A percentile compares a stretch with the other conserved stretches of the same genome.
Conservation (phyloP, 495 filamentous ascomycete genomes). For the Hypoxylon intermedium region DNA sequence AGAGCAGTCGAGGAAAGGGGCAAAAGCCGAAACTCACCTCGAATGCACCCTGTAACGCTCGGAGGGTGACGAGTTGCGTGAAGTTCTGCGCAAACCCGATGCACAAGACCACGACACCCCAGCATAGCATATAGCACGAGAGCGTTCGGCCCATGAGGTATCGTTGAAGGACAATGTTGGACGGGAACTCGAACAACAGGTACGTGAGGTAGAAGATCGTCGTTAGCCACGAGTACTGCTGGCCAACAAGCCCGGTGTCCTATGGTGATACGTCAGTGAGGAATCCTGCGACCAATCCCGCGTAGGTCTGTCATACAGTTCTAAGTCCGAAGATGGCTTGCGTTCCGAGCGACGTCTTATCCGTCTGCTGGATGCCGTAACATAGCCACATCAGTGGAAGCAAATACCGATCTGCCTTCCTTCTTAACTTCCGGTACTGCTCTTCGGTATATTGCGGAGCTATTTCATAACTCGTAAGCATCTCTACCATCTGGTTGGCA, state of each 20-base stretch:
- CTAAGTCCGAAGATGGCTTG: conserved; percentile 42
- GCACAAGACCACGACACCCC: conserved; percentile 41
- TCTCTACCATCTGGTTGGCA: not conserved
- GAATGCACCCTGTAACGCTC: conserved; percentile 47
- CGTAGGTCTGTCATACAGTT: conserved; percentile 10
- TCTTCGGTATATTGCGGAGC: conserved; percentile 39
- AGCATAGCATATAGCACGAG: conserved; percentile 46
- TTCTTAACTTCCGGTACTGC: conserved; percentile 40
- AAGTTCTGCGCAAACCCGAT: conserved; percentile 47
- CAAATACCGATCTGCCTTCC: conserved; percentile 41
- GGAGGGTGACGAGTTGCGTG: conserved; percentile 41
- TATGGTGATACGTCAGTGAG: not conserved
- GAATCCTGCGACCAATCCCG: too few species aligned
- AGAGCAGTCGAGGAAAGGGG: too few species aligned
- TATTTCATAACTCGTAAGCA: conserved; percentile 3
- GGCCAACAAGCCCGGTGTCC: conserved; percentile 43
- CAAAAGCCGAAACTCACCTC: too few species aligned
- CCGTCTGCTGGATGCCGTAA: conserved; percentile 45
- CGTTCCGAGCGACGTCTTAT: conserved; percentile 44
- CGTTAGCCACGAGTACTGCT: conserved; percentile 46
- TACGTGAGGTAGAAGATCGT: conserved; percentile 46
- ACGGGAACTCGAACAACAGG: conserved; percentile 45
- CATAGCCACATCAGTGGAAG: conserved; percentile 47
- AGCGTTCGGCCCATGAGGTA: conserved; percentile 45
- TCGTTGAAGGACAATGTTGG: conserved; percentile 42